These are phyloP conservation scores for Xylona heveae DNA, from an alignment of 495 filamentous ascomycete species.

Conservation along the genomic window DNA sequence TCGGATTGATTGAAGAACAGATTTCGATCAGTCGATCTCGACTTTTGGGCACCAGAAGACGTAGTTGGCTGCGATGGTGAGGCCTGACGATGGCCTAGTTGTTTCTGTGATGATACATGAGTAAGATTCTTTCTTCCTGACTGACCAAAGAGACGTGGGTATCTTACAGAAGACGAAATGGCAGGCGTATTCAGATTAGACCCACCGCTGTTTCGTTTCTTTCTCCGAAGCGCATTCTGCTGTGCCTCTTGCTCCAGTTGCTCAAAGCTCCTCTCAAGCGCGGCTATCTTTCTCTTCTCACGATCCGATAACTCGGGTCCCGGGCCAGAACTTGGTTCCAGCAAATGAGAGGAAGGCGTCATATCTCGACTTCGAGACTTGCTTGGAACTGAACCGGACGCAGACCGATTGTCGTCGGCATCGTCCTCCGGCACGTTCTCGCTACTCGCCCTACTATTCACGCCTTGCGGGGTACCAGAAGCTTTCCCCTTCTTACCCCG, in stretches of 20 bases:
- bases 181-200: constrained; percentile 20
- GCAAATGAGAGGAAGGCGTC: constrained; percentile 33
- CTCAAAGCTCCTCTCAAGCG: constrained; percentile 55
- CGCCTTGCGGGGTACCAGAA: background rate
- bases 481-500: constrained; percentile 34
- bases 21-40: no score
- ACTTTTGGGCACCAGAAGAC: no score
- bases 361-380: constrained; percentile 66
- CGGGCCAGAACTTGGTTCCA: constrained; percentile 27
- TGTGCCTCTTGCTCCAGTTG: constrained; percentile 39
- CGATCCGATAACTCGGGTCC: constrained; percentile 56
- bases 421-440: constrained; percentile 22
- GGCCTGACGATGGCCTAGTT: no score
- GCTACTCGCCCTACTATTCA: constrained; percentile 63
- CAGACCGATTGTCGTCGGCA: constrained; percentile 38
- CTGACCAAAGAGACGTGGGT: no score
- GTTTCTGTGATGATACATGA: no score
- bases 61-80: no score
- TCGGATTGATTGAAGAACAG: no score
- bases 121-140: no score
- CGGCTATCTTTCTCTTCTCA: constrained; percentile 71
- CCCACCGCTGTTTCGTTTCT: constrained; percentile 38
- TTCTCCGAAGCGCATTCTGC: constrained; percentile 32
- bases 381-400: constrained; percentile 51
- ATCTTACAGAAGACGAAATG: constrained; percentile 11